phyloP scores from a whole-genome alignment of 768 basidiomycete species.

The Mycena galopus region DNA sequence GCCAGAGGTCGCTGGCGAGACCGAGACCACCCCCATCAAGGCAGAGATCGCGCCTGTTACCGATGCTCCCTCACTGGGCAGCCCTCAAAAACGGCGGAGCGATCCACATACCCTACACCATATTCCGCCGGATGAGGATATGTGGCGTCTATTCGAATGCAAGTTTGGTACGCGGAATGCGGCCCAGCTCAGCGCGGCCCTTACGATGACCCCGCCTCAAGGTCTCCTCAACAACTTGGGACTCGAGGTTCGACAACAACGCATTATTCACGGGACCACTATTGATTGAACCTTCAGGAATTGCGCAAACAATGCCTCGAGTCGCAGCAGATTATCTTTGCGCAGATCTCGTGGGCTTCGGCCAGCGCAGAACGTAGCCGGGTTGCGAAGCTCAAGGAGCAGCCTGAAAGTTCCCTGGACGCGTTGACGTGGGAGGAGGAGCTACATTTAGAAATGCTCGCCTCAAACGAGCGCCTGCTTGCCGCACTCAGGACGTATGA shows the following conservation, averaged over 20 bases:
- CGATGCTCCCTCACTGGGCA: neutral
- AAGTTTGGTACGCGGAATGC: slow-evolving; percentile 86
- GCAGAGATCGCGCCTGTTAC: neutral
- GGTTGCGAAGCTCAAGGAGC: neutral
- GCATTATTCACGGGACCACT: neutral
- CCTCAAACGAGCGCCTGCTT: slow-evolving; percentile 78
- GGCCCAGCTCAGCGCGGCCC: slow-evolving; percentile 73
- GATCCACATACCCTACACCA: neutral
- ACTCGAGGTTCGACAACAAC: slow-evolving; percentile 66
- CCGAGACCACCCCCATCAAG: neutral
- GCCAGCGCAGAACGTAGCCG: slow-evolving; percentile 76
- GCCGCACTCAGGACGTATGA: slow-evolving; percentile 81
- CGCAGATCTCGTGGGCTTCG: slow-evolving; percentile 93
- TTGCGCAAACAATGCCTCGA: slow-evolving; percentile 82
- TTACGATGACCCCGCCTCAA: slow-evolving; percentile 76
- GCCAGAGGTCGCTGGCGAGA: slow-evolving; percentile 42
- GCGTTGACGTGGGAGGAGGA: slow-evolving; percentile 75
- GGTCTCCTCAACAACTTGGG: slow-evolving; percentile 73
- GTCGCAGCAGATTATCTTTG: slow-evolving; percentile 86
- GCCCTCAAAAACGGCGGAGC: neutral
- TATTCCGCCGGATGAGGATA: slow-evolving; percentile 85
- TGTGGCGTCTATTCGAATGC: slow-evolving; percentile 86
- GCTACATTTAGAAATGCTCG: slow-evolving; percentile 78
- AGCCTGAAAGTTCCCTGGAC: slow-evolving; percentile 10
- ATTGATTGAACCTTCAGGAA: slow-evolving; percentile 63